phyloP scores from a whole-genome alignment of 148 eudicot species.

The Salicornia ramosissima region DNA sequence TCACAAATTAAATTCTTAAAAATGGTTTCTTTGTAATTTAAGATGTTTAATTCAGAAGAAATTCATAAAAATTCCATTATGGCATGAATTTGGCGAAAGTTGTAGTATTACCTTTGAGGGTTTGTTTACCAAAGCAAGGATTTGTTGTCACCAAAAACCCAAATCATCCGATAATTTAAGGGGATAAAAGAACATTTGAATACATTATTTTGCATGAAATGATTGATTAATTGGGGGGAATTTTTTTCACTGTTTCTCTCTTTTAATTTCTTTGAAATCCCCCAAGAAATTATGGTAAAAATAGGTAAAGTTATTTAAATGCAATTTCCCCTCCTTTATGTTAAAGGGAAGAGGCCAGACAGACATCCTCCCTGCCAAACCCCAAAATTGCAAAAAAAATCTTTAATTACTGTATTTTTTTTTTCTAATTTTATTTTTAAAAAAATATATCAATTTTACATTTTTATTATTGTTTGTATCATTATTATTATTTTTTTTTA shows the following conservation, averaged over 20 bases:
- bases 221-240: no score
- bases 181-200: not conserved
- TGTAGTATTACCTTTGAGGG: conserved; percentile 7
- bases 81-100: not conserved
- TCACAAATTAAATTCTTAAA: no score
- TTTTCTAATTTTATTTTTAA: no score
- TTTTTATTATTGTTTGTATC: no score
- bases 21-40: no score
- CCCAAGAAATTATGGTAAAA: conserved; percentile 12
- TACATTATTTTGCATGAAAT: not conserved
- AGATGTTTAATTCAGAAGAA: no score
- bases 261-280: conserved; percentile 15
- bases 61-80: not conserved
- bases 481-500: no score
- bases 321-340: not conserved
- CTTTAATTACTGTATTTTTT: no score
- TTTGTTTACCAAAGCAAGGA: not conserved
- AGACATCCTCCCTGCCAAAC: conserved; percentile 12
- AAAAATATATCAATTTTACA: no score
- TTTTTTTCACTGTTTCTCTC: no score
- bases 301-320: not conserved
- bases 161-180: not conserved
- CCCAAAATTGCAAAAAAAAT: not conserved
- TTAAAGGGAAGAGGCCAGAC: conserved; percentile 9
- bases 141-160: conserved; percentile 1